Base-by-base conservation (phyloP, 331 rosid genomes). In the Rosa hybrid region DNA sequence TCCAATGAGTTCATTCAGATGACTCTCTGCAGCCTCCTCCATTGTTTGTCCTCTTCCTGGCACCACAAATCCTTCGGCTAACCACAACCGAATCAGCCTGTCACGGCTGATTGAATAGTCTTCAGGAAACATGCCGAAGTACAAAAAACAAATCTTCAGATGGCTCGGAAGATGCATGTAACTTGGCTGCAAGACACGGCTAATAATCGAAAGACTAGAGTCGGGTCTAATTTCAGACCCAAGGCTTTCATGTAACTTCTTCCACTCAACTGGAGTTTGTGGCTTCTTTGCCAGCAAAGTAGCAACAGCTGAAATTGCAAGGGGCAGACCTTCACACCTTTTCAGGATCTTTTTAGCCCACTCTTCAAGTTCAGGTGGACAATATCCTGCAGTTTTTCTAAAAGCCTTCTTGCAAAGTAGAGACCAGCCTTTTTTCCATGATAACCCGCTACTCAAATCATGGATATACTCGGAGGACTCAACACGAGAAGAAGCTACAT, bases 51-150 rank as follows among this genome's bases (percentile, higher is more conserved):
- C 13, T 14, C 2, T 11, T 23, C 1, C 8, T 5, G 16, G 64
- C 25, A 0, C 4, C 8, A 69, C 53, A 46, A 75, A 81, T 11
- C 84, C 84, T 53, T 81, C 77, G 1, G 72, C 84, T 8, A 81
- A 18, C 84, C 84, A 76, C 41, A 72, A 69, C 10, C 81, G 80
- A 57, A 81, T 68, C 18, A 81, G 42, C 71, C 72, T 81, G 23
- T 53, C 72, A 14, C 80, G 44, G 23, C 25, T 34, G 49, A 81
- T 54, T 10, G 77, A 38, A 9, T 34, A 25, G 45, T 48, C 72
- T 56, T 68, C 84, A 1, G 84, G 84, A 81, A 81, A 81, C 25
- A 81, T 56, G 42, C 72, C 39, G 63, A 81, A 59, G 71, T 81
- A 68, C 71, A 81, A 76, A 56, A 81, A 76, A 56, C 80, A 81